Evolutionary conservation across 768 basidiomycete genomes (phyloP).

Genomic region (Glaciozyma martinii): DNA sequence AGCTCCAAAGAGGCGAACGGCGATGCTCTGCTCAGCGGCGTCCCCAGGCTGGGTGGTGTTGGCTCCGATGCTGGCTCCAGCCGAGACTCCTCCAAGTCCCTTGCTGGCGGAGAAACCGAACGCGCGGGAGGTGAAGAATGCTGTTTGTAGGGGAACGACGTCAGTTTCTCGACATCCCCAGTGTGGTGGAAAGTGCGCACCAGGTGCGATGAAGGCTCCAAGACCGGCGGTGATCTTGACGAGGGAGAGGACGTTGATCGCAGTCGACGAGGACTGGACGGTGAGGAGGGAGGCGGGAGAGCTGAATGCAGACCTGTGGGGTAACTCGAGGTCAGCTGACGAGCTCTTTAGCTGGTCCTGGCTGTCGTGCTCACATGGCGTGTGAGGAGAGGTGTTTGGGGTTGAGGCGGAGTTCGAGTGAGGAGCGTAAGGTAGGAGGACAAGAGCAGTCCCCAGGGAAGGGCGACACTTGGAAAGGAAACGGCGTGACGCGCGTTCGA

Average conservation of each 20-base stretch:
- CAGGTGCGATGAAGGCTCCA: not conserved
- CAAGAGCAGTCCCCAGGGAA: no score
- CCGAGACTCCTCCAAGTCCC: conserved; percentile 6
- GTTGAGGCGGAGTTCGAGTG: no score
- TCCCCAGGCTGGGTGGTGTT: conserved; percentile 19
- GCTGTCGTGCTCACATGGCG: no score
- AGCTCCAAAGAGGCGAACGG: conserved; percentile 15
- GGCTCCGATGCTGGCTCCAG: conserved; percentile 12
- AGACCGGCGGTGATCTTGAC: conserved; percentile 10
- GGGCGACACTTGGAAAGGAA: no score
- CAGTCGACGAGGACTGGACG: conserved; percentile 18
- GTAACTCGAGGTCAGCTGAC: not conserved
- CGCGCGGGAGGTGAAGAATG: conserved; percentile 1
- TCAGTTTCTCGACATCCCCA: no score
- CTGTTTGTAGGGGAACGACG: not conserved
- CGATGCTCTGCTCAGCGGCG: not conserved
- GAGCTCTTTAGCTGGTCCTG: no score
- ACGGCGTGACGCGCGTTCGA: no score
- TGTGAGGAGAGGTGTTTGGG: no score
- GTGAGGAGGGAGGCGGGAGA: conserved; percentile 30
- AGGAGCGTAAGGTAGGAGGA: no score
- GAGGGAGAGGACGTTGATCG: conserved; percentile 23
- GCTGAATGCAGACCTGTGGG: conserved; percentile 28
- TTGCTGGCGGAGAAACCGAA: conserved; percentile 13
- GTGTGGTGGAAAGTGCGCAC: not conserved